Evolutionary conservation across 148 eudicot genomes (phyloP).

Genomic region (Fagopyrum tataricum): DNA sequence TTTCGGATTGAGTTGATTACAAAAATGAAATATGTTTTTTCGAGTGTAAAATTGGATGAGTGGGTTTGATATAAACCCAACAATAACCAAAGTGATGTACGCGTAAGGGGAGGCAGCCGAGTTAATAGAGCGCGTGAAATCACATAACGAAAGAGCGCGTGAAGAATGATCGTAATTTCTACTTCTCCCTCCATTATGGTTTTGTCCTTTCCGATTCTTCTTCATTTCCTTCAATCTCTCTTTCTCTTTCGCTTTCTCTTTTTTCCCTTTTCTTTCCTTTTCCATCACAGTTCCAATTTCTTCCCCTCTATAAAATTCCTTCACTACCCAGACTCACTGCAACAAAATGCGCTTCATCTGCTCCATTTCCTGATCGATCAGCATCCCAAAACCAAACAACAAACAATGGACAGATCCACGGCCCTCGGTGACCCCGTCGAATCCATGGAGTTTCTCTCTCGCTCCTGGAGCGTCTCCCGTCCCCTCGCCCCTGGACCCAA

Average conservation of each 20-base stretch:
- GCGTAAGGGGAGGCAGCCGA: too few species aligned
- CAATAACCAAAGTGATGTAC: too few species aligned
- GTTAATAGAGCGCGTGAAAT: too few species aligned
- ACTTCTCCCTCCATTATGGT: background rate
- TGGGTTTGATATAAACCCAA: too few species aligned
- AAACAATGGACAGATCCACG: slow-evolving; percentile 4
- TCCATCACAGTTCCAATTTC: background rate
- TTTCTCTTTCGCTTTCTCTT: background rate
- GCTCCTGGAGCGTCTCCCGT: slow-evolving; percentile 90
- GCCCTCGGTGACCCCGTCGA: slow-evolving; percentile 18
- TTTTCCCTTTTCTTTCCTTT: background rate
- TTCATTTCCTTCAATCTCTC: background rate
- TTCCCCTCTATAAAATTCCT: background rate
- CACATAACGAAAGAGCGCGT: too few species aligned
- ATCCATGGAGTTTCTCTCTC: slow-evolving; percentile 81
- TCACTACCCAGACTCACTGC: background rate
- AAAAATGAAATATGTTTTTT: too few species aligned
- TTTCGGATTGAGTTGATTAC: too few species aligned
- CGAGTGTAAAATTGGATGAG: too few species aligned
- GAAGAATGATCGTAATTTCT: too few species aligned
- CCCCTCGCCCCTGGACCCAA: slow-evolving; percentile 28
- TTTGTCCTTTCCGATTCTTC: background rate
- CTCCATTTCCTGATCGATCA: background rate
- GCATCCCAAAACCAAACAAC: background rate
- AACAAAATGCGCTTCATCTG: background rate